Percentiles rank a stretch among this genome's conserved stretches.
Evolutionary conservation across 1,284 basidiomycete species (phyloP).

Genomic region (Apiotrichum gracile): DNA sequence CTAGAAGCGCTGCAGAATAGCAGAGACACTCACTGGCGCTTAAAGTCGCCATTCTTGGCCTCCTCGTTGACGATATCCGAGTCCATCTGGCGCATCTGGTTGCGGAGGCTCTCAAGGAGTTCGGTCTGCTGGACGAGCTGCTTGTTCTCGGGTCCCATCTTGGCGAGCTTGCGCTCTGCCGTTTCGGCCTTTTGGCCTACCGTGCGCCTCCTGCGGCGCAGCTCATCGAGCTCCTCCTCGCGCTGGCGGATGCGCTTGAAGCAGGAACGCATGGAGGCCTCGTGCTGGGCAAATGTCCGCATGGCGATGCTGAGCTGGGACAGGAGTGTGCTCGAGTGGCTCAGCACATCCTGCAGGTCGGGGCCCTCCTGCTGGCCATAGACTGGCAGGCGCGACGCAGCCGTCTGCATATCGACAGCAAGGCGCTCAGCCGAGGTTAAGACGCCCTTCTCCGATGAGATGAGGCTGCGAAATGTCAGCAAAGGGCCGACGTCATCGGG

Average conservation of each 20-base stretch:
- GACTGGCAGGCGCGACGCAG: constrained; percentile 64
- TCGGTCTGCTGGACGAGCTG: constrained; percentile 71
- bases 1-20: background rate
- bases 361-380: constrained; percentile 85
- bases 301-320: constrained; percentile 65
- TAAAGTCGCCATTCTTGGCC: constrained; percentile 75
- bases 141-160: constrained; percentile 89
- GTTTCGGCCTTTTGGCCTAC: constrained; percentile 69
- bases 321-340: constrained; percentile 65
- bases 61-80: constrained; percentile 80
- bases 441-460: constrained; percentile 79
- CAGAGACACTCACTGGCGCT: constrained; percentile 52
- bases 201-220: constrained; percentile 63
- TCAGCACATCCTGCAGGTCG: constrained; percentile 70
- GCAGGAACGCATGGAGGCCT: constrained; percentile 61
- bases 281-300: constrained; percentile 65
- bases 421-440: constrained; percentile 58
- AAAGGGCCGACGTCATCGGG: background rate
- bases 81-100: constrained; percentile 73
- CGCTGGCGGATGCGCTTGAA: constrained; percentile 61
- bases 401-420: constrained; percentile 63
- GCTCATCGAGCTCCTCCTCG: constrained; percentile 75
- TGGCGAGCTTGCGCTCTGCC: constrained; percentile 84
- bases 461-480: constrained; percentile 56
- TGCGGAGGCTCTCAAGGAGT: constrained; percentile 63